Conservation (phyloP, 2,329 filamentous ascomycete species). For the Diaporthe amygdali region DNA sequence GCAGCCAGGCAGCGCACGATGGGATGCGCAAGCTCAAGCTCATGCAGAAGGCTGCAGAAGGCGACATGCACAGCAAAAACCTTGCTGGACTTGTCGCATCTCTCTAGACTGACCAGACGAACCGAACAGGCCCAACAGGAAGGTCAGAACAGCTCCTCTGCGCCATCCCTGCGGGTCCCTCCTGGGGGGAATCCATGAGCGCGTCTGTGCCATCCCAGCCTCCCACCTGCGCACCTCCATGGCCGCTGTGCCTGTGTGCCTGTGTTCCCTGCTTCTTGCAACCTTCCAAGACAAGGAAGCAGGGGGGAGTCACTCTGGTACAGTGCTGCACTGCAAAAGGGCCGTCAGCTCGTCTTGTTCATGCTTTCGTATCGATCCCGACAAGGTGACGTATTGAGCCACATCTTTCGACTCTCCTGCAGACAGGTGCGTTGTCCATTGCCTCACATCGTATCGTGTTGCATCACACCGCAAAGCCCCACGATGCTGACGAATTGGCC, state of each 20-base stretch:
- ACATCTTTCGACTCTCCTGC: background rate
- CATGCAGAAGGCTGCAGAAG: conserved; percentile 2
- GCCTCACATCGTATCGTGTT: background rate
- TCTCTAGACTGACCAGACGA: background rate
- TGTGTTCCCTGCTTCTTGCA: conserved; percentile 1
- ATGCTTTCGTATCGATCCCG: background rate
- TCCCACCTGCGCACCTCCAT: conserved; percentile 1
- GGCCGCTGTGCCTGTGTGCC: background rate
- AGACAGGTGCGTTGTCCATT: background rate
- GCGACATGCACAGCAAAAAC: background rate
- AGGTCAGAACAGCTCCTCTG: background rate
- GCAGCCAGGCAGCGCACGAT: too few species aligned
- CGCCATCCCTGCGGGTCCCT: background rate
- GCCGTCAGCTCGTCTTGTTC: background rate
- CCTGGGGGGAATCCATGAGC: background rate
- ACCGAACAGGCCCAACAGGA: background rate
- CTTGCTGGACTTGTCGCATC: conserved; percentile 1
- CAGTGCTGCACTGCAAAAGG: background rate
- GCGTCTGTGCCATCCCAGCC: conserved; percentile 10
- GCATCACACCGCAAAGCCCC: conserved; percentile 1
- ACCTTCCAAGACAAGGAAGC: conserved; percentile 2
- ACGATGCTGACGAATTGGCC: conserved; percentile 1
- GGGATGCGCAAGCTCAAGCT: background rate
- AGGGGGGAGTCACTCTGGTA: background rate
- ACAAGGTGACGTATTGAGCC: conserved; percentile 4